Percentiles rank a stretch among this genome's conserved stretches.
phyloP scores from a whole-genome alignment of 495 filamentous ascomycete species.

The Neurospora terricola region DNA sequence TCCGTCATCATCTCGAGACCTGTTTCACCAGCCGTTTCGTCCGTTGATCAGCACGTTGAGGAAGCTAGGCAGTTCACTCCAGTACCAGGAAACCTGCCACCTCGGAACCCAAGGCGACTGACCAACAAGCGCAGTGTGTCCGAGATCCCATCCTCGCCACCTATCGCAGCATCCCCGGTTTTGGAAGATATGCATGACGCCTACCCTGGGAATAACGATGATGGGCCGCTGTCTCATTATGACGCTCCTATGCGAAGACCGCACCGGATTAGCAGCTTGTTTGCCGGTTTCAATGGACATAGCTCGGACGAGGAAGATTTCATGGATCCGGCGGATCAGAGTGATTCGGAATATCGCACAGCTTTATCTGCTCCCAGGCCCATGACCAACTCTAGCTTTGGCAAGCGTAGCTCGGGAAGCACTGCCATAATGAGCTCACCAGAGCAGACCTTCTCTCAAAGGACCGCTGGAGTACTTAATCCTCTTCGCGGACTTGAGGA shows the following conservation, averaged over 20 bases:
- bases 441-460: conserved; percentile 19
- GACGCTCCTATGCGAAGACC: conserved; percentile 55
- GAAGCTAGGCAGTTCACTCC: conserved; percentile 37
- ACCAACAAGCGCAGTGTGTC: conserved; percentile 33
- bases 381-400: conserved; percentile 19
- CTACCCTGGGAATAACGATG: conserved; percentile 77
- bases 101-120: conserved; percentile 42
- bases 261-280: conserved; percentile 70
- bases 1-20: conserved; percentile 55
- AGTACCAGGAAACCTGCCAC: conserved; percentile 39
- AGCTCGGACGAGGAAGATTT: conserved; percentile 51
- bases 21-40: conserved; percentile 30
- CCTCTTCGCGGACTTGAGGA: conserved; percentile 16
- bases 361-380: conserved; percentile 52
- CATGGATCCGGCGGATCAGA: conserved; percentile 46
- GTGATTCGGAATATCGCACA: conserved; percentile 54
- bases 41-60: conserved; percentile 17
- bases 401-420: conserved; percentile 26
- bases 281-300: conserved; percentile 62
- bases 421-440: conserved; percentile 17
- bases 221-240: conserved; percentile 60
- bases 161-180: conserved; percentile 14
- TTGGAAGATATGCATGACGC: conserved; percentile 45
- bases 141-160: conserved; percentile 39
- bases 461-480: conserved; percentile 12